A percentile compares a stretch with the other conserved stretches of the same genome.
phyloP scores from a whole-genome alignment of 805 yeast species.

The Wickerhamomyces xylosicus region DNA sequence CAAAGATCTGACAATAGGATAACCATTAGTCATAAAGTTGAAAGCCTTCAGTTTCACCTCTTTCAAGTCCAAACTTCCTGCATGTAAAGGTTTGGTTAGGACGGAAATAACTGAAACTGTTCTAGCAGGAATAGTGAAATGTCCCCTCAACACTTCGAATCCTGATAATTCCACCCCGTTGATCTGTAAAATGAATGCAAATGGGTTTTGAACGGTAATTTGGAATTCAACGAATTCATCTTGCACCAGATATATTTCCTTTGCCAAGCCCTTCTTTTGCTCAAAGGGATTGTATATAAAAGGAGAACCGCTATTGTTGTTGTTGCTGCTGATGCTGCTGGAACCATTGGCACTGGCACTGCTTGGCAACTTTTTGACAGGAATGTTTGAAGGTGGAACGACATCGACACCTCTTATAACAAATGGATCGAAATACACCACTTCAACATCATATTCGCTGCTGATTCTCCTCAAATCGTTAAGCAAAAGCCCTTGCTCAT shows the following conservation, averaged over 20 bases:
- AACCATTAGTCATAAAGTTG: slow-evolving; percentile 37
- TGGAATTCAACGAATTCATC: slow-evolving; percentile 54
- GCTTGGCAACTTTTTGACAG: no score
- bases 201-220: slow-evolving; percentile 67
- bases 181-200: slow-evolving; percentile 59
- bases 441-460: slow-evolving; percentile 16
- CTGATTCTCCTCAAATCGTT: slow-evolving; percentile 22
- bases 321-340: no score
- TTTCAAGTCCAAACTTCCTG: slow-evolving; percentile 37
- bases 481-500: slow-evolving; percentile 43
- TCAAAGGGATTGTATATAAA: slow-evolving; percentile 49
- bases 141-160: slow-evolving; percentile 19
- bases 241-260: slow-evolving; percentile 30
- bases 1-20: slow-evolving; percentile 28
- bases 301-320: slow-evolving; percentile 21
- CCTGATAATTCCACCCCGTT: slow-evolving; percentile 32
- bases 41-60: slow-evolving; percentile 43
- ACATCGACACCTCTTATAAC: slow-evolving; percentile 43
- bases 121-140: slow-evolving; percentile 27
- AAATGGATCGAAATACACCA: slow-evolving; percentile 66
- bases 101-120: slow-evolving; percentile 29
- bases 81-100: slow-evolving; percentile 34
- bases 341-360: no score
- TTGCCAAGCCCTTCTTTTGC: slow-evolving; percentile 10
- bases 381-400: slow-evolving; percentile 18